These are phyloP conservation scores for Ceratocystis albifundus DNA, from an alignment of 2,329 filamentous ascomycete genomes.

Conservation along the genomic window DNA sequence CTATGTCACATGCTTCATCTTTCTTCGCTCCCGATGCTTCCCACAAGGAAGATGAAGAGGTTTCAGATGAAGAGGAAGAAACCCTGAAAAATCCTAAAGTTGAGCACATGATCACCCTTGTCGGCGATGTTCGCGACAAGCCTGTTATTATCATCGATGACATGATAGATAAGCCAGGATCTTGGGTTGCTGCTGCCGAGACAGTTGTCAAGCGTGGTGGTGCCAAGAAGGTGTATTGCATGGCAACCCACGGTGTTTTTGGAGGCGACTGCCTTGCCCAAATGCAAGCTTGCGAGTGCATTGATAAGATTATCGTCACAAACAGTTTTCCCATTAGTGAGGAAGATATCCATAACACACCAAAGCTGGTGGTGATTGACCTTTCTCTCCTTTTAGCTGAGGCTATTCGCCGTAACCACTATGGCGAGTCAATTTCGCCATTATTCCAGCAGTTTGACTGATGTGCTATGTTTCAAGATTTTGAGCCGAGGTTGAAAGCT, in stretches of 20 bases:
- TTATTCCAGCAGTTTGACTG: conserved; percentile 59
- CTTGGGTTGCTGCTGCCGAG: conserved; percentile 95
- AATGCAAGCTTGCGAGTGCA: conserved; percentile 83
- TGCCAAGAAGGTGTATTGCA: conserved; percentile 91
- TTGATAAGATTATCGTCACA: conserved; percentile 86
- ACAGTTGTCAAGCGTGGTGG: conserved; percentile 86
- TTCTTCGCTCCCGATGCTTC: conserved; percentile 67
- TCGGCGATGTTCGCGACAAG: conserved; percentile 79
- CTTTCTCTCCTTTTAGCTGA: conserved; percentile 80
- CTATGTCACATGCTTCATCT: conserved; percentile 65
- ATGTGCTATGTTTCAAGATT: conserved; percentile 20
- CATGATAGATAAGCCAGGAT: conserved; percentile 95
- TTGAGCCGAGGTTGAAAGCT: not conserved
- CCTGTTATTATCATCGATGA: conserved; percentile 94
- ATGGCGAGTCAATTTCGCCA: conserved; percentile 70
- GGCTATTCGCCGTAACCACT: conserved; percentile 90
- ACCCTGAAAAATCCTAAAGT: conserved; percentile 66
- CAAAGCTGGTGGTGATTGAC: conserved; percentile 82
- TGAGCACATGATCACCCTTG: conserved; percentile 94
- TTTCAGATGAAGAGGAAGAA: conserved; percentile 87
- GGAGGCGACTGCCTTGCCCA: conserved; percentile 80
- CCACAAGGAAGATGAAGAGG: conserved; percentile 60
- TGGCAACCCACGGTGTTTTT: conserved; percentile 93
- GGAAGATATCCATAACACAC: conserved; percentile 55
- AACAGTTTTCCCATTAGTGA: conserved; percentile 90